These are phyloP conservation scores for Odonthalia washingtoniensis DNA, from an alignment of 31 red algal species.

Conservation along the genomic window DNA sequence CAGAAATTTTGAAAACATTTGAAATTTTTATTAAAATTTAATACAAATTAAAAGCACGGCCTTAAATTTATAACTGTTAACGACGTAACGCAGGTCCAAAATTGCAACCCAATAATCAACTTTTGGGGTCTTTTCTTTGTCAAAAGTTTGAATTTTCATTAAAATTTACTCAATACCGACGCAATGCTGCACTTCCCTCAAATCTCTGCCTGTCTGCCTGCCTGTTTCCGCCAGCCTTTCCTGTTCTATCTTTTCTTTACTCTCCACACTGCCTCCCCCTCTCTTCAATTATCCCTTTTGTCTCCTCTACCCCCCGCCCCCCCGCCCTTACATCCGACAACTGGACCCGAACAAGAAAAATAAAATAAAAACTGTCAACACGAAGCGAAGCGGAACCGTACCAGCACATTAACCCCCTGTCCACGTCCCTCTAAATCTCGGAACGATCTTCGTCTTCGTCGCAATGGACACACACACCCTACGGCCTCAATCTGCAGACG, in stretches of 20 bases:
- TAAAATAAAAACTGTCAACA: too few relatives aligned
- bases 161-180: not conserved
- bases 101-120: not conserved
- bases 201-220: constrained; percentile 9
- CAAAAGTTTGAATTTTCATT: not conserved
- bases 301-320: not conserved
- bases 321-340: not conserved
- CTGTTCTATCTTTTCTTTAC: not conserved
- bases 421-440: too few relatives aligned
- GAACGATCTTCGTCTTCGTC: not conserved
- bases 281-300: not conserved
- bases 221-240: constrained; percentile 1
- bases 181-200: constrained; percentile 1
- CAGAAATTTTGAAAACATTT: too few relatives aligned
- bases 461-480: not conserved
- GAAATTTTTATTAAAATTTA: too few relatives aligned
- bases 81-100: not conserved
- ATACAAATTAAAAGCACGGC: too few relatives aligned
- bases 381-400: too few relatives aligned
- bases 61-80: too few relatives aligned
- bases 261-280: not conserved
- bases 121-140: not conserved
- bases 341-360: too few relatives aligned
- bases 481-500: not conserved
- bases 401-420: too few relatives aligned